Base-by-base conservation (phyloP, 495 filamentous ascomycete genomes). In the Cryomyces minteri region DNA sequence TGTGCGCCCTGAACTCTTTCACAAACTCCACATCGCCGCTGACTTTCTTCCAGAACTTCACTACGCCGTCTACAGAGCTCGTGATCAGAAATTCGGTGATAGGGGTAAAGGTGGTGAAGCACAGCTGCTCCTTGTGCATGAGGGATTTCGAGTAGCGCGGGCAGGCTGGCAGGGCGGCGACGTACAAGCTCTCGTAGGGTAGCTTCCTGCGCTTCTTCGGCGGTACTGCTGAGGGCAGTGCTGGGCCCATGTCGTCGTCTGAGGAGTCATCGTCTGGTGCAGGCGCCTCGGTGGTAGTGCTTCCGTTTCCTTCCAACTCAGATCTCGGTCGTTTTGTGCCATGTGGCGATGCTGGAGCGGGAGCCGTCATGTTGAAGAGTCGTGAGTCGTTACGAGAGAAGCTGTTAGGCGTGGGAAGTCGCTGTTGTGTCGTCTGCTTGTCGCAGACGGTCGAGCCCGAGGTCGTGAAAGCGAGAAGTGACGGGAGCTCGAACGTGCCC, bases 41-140 rank as follows among this genome's bases (percentile, higher is more conserved):
- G 49, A 82, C 73, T 64, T 99, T 99, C 70, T 99, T 96, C 90
- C 90, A 99, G 63, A 96, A 99, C 61, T 96, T 96, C 43, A 96
- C 88, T 0, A 86, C 79, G 3, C 92, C 92, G 59, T 99, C 88
- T 12, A 84, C 64, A 2, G 88, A 95, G 51, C 78, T 84, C 3
- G 90, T 96, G 43, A 99, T 88, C 29, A 96, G 64, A 57, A 99
- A 96, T 48, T 94, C 90, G 44, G 90, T 94, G 38, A 73, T 66
- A 1, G 87, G 90, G 1, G 92, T 90, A 46, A 95, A 73, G 5
- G 80, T 88, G 48, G 83, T 71, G 52, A 84, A 95, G 36, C 79
- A 72, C 41, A 96, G 63, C 64, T 93, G 85, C 48, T 96, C 90
- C 61, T 88, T 87, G 67, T 99, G 90, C 90, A 99, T 99, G 51